phyloP scores from a whole-genome alignment of 2,329 filamentous ascomycete species.

The Aphanocladium album region DNA sequence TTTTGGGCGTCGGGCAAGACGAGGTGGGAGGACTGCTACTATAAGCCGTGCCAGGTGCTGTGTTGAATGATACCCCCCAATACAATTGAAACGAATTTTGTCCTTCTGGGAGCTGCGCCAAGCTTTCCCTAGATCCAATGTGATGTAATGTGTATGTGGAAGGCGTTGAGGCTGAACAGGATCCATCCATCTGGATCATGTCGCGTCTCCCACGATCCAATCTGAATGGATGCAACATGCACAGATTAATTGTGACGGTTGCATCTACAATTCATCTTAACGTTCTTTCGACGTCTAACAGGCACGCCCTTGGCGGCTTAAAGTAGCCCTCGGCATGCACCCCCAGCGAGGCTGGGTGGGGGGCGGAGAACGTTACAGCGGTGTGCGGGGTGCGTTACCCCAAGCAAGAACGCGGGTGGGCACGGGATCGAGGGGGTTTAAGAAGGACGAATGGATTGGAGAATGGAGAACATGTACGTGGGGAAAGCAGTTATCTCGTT shows the following conservation, averaged over 20 bases:
- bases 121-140: too few relatives aligned
- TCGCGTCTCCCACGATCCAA: not conserved
- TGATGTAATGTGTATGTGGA: too few relatives aligned
- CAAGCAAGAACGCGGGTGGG: not conserved
- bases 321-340: not conserved
- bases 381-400: not conserved
- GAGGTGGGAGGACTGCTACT: conserved; percentile 4
- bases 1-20: not conserved
- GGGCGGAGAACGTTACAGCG: conserved; percentile 6
- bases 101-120: too few relatives aligned
- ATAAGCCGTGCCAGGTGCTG: conserved; percentile 4
- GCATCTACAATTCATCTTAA: not conserved
- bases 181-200: too few relatives aligned
- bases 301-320: not conserved
- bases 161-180: not conserved
- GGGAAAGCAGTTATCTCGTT: not conserved
- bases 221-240: not conserved
- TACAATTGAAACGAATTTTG: too few relatives aligned
- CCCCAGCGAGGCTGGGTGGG: not conserved
- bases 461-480: not conserved
- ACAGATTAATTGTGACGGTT: not conserved
- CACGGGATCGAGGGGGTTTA: not conserved
- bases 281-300: not conserved
- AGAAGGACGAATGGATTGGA: not conserved
- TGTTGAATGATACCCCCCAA: not conserved